Evolutionary conservation across 2,329 filamentous ascomycete species (phyloP).

Genomic region (Aspergillus sp.): DNA sequence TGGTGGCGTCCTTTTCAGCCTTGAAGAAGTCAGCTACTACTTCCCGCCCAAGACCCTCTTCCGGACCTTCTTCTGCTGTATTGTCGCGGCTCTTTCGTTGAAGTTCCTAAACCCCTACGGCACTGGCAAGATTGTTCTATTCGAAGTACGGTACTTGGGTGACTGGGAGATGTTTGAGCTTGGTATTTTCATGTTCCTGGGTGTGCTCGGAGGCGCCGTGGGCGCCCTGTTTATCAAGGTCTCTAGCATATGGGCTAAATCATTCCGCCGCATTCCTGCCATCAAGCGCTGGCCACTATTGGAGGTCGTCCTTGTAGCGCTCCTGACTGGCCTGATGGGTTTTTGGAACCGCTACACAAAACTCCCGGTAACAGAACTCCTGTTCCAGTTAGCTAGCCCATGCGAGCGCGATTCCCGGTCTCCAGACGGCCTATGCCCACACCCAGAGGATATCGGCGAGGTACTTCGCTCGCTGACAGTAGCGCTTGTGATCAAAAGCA

Average conservation of each 20-base stretch:
- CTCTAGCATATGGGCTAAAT: slow-evolving; percentile 82
- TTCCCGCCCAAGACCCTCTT: slow-evolving; percentile 97
- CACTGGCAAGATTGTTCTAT: slow-evolving; percentile 93
- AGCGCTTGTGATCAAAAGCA: slow-evolving; percentile 86
- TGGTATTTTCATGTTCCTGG: slow-evolving; percentile 78
- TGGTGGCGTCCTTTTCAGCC: slow-evolving; percentile 84
- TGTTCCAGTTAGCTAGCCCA: slow-evolving; percentile 87
- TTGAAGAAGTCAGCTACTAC: slow-evolving; percentile 95
- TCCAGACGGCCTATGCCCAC: slow-evolving; percentile 77
- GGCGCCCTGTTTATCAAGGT: slow-evolving; percentile 97
- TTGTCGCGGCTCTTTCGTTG: slow-evolving; percentile 81
- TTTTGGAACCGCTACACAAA: slow-evolving; percentile 95
- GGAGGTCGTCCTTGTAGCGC: slow-evolving; percentile 83
- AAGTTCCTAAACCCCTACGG: slow-evolving; percentile 97
- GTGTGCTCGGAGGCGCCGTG: slow-evolving; percentile 76
- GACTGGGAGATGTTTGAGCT: slow-evolving; percentile 97
- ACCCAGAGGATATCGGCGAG: slow-evolving; percentile 71
- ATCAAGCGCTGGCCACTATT: slow-evolving; percentile 84
- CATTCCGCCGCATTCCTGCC: slow-evolving; percentile 74
- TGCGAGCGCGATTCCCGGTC: slow-evolving; percentile 67
- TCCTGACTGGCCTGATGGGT: slow-evolving; percentile 78
- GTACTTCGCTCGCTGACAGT: slow-evolving; percentile 70
- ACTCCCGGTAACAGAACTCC: slow-evolving; percentile 82
- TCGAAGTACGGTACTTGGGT: slow-evolving; percentile 83
- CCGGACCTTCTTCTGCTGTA: slow-evolving; percentile 97